These are phyloP conservation scores for Tetracladium maxilliforme DNA, from an alignment of 2,329 filamentous ascomycete genomes.

Conservation along the genomic window DNA sequence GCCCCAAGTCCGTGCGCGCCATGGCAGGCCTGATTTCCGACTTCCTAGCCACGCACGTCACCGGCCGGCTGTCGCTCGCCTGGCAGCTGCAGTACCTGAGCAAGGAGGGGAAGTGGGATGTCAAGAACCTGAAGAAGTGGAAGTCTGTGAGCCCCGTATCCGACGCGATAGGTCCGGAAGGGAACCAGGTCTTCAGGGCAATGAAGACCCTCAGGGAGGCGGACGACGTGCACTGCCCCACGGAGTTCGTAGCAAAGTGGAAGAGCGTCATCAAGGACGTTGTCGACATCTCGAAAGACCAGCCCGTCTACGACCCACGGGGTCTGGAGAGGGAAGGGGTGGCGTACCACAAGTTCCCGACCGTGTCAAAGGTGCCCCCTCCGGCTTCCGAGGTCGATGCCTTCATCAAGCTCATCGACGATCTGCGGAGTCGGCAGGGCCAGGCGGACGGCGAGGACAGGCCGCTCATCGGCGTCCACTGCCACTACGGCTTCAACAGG, in stretches of 20 bases:
- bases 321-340: constrained; percentile 52
- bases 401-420: constrained; percentile 43
- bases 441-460: constrained; percentile 22
- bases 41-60: constrained; percentile 64
- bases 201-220: constrained; percentile 90
- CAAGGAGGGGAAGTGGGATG: constrained; percentile 90
- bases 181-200: constrained; percentile 69
- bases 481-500: constrained; percentile 91
- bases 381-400: constrained; percentile 32
- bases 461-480: constrained; percentile 69
- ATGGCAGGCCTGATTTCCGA: constrained; percentile 71
- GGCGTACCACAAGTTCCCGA: constrained; percentile 75
- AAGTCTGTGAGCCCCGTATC: constrained; percentile 66
- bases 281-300: constrained; percentile 83
- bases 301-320: constrained; percentile 73
- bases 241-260: constrained; percentile 55
- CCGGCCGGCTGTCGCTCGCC: constrained; percentile 62
- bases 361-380: constrained; percentile 82
- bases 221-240: constrained; percentile 68
- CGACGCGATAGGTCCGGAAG: constrained; percentile 58
- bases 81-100: constrained; percentile 89
- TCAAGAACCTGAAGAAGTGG: constrained; percentile 94
- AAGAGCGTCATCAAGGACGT: constrained; percentile 55
- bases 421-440: constrained; percentile 39
- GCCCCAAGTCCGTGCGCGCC: constrained; percentile 57